phyloP scores from a whole-genome alignment of 2,329 filamentous ascomycete species.

The Arthrobotrys entomopaga region DNA sequence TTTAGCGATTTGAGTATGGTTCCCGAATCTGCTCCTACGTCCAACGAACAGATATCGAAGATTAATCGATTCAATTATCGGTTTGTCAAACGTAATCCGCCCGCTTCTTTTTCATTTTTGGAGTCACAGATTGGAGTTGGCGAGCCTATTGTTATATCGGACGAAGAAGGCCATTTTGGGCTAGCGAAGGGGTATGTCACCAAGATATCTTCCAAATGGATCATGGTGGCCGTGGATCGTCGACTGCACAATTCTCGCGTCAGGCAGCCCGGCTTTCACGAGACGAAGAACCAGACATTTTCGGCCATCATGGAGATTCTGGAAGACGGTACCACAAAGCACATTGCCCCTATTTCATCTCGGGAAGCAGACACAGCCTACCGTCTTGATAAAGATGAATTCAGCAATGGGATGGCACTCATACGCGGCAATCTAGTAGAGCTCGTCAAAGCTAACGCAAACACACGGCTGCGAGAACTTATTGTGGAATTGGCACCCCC shows the following conservation, averaged over 20 bases:
- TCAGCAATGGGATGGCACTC: slow-evolving; percentile 95
- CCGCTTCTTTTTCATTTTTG: slow-evolving; percentile 78
- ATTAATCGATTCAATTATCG: slow-evolving; percentile 93
- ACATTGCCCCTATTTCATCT: slow-evolving; percentile 60
- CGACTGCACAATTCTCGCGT: slow-evolving; percentile 86
- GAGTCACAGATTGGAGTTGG: slow-evolving; percentile 88
- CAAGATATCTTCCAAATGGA: slow-evolving; percentile 76
- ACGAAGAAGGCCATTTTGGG: slow-evolving; percentile 93
- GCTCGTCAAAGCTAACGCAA: slow-evolving; percentile 77
- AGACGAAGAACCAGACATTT: slow-evolving; percentile 82
- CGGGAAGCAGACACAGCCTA: slow-evolving; percentile 71
- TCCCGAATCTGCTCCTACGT: slow-evolving; percentile 72
- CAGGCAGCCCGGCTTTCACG: slow-evolving; percentile 78
- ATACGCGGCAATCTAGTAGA: slow-evolving; percentile 93
- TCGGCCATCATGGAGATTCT: slow-evolving; percentile 88
- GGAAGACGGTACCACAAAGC: slow-evolving; percentile 64
- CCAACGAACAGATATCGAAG: slow-evolving; percentile 76
- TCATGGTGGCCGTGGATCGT: slow-evolving; percentile 79
- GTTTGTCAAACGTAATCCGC: slow-evolving; percentile 74
- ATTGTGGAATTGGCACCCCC: slow-evolving; percentile 82
- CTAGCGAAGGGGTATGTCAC: slow-evolving; percentile 89
- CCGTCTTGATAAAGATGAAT: slow-evolving; percentile 95
- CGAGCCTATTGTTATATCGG: slow-evolving; percentile 95
- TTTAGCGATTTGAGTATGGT: slow-evolving; percentile 89
- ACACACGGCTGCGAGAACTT: slow-evolving; percentile 65